Base-by-base conservation (phyloP, 1,139 yeast species). In the Saccharomyces hybrid region DNA sequence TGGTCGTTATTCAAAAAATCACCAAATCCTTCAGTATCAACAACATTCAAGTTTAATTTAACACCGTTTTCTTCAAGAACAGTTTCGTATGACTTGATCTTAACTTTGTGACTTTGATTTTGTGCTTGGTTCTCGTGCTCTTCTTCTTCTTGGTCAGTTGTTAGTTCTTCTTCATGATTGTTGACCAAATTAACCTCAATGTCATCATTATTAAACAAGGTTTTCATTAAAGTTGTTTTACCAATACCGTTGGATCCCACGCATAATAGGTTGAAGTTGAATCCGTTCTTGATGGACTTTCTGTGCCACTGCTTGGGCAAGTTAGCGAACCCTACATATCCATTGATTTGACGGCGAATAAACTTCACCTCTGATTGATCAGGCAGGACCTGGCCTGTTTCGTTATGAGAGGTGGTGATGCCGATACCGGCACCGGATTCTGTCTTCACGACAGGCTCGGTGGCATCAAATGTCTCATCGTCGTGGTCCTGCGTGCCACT, bases 301-400 rank as follows among this genome's bases (percentile, higher is more conserved):
- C 96, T 83, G 74, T 93, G 98, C 97, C 98, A 93, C 76, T 95
- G 99, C 71, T 91, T 93, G 56, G 99, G 99, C 67, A 95, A 79
- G 73, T 91, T 95, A 63, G 98, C 96, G 73, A 95, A 93, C 3
- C 99, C 99, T 56, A 95, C 99, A 70, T 86, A 91, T 5, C 96
- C 95, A 62, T 84, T 87, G 64, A 91, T 81, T 67, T 88, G 88
- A 63, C 95, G 84, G 64, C 86, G 85, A 65, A 89, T 82, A 57
- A 89, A 77, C 66, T 76, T 77, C 54, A 74, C 61, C 50, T 73
- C 73, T 27, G 74, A 71, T 54, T 68, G 73, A 25, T 61, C 62
- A n/a, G 73, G 73, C 49, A 69, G 48, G 5, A 59, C 58, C 51
- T 67, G 71, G 1, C 68, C 67, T 41, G 32, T 14, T 23, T 27